Conservation (phyloP, 305 asterid genomes). For the Fraxinus sp. region DNA sequence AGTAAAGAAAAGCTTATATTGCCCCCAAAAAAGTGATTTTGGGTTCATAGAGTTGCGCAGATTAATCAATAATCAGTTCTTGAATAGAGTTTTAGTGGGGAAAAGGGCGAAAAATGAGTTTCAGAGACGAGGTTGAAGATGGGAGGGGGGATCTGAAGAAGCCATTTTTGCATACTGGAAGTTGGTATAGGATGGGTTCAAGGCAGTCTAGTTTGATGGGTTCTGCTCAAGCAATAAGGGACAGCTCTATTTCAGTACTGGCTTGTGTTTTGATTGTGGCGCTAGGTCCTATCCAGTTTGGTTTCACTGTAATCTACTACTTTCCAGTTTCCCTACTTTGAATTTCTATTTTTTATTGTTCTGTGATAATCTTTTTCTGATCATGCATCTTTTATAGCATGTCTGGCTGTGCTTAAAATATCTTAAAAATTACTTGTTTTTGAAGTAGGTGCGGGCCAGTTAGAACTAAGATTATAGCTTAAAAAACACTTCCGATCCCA, state of each 20-base stretch:
- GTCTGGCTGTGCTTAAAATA: not conserved
- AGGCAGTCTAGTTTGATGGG: constrained; percentile 79
- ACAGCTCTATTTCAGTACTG: constrained; percentile 48
- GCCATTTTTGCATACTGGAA: constrained; percentile 90
- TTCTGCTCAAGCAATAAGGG: constrained; percentile 48
- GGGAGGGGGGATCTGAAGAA: constrained; percentile 65
- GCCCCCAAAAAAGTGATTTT: not conserved
- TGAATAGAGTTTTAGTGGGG: not conserved
- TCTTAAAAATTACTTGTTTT: not conserved
- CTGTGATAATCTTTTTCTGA: not conserved
- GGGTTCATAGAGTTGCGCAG: not conserved
- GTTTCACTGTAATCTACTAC: constrained; percentile 41
- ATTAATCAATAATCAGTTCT: not conserved
- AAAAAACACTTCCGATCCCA: not conserved
- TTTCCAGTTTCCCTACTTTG: not conserved
- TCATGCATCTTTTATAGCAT: not conserved
- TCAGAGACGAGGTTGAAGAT: constrained; percentile 43
- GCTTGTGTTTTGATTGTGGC: constrained; percentile 58
- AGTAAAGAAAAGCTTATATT: not conserved
- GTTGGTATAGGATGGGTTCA: constrained; percentile 94
- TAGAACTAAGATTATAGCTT: not conserved
- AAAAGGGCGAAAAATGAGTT: constrained; percentile 35
- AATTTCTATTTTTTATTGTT: not conserved
- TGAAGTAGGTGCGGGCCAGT: not conserved
- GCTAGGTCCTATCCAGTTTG: constrained; percentile 56